Percentiles rank a stretch among this genome's conserved stretches.
These are phyloP conservation scores for Alnus rubra DNA, from an alignment of 306 rosid species.

Conservation along the genomic window DNA sequence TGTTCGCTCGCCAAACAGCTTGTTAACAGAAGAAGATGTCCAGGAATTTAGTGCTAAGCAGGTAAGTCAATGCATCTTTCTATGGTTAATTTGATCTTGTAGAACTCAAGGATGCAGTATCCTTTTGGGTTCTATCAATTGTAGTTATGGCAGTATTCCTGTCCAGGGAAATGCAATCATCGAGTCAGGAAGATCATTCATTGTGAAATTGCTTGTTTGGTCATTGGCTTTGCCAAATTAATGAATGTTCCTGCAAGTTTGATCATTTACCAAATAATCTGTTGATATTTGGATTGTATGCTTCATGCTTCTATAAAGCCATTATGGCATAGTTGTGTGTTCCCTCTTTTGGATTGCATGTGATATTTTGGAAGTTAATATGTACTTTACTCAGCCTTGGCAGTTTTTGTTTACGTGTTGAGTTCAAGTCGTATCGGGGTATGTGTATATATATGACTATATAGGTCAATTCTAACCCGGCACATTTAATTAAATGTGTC, in stretches of 20 bases:
- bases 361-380: background rate
- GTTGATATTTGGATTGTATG: background rate
- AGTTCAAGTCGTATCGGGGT: too few species aligned
- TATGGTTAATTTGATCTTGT: background rate
- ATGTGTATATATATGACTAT: too few species aligned
- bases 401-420: too few species aligned
- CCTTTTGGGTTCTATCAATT: background rate
- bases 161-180: background rate
- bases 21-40: conserved; percentile 37
- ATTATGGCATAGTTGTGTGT: background rate
- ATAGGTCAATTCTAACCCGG: too few species aligned
- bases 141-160: background rate
- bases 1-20: conserved; percentile 43
- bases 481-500: too few species aligned
- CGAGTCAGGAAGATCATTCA: background rate
- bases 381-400: too few species aligned
- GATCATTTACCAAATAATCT: background rate
- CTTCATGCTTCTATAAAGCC: background rate
- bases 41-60: conserved; percentile 37
- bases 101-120: background rate
- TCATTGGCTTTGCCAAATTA: background rate
- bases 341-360: background rate
- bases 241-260: background rate
- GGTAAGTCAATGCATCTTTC: conserved; percentile 21
- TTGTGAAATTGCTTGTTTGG: background rate